Base-by-base conservation (phyloP, 1,284 basidiomycete genomes). In the Cerioporus squamosus region DNA sequence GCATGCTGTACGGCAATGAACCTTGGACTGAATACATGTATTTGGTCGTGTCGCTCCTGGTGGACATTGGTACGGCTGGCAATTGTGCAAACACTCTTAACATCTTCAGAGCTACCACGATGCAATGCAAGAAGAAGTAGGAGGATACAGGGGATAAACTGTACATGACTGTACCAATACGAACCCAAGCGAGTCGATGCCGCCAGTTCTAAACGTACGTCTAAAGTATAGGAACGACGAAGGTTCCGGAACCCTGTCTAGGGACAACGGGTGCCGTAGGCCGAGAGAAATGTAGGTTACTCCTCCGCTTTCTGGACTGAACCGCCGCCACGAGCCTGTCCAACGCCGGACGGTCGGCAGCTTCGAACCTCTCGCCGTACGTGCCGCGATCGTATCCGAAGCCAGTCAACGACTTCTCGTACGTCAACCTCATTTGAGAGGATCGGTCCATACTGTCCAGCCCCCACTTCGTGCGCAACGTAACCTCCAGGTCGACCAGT, bases 1-100 rank as follows among this genome's bases (percentile, higher is more conserved):
- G 17, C 63, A 68, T 43, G 57, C 64, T 23, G 65, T 69, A 9
- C 55, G 61, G 62, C n/a, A 69, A 58, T 69, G 46, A 69, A 74
- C 50, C n/a, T 5, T 29, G 6, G 26, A 29, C 18, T 14, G 49
- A 18, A 3, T 14, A 42, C n/a, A 14, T 42, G 7, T 8, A 14
- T 12, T 2, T 42, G 10, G n/a, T 2, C 2, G 26, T 29, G 26
- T 29, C 26, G 26, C 49, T 51, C 39, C 36, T 6, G 5, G 48
- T 60, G 8, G 51, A 61, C 33, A 15, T 36, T 12, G 33, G 33
- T 15, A 6, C 33, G 3, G 33, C 14, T 36, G 33, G 33, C 8
- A 3, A 36, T 15, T 10, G 33, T 36, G 33, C 33, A 3, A 36
- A 36, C 33, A 15, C 14, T 15, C 9, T 4, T 36, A 10, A 15